Evolutionary conservation across 495 filamentous ascomycete species (phyloP).

Genomic region (Daldinia concentrica): DNA sequence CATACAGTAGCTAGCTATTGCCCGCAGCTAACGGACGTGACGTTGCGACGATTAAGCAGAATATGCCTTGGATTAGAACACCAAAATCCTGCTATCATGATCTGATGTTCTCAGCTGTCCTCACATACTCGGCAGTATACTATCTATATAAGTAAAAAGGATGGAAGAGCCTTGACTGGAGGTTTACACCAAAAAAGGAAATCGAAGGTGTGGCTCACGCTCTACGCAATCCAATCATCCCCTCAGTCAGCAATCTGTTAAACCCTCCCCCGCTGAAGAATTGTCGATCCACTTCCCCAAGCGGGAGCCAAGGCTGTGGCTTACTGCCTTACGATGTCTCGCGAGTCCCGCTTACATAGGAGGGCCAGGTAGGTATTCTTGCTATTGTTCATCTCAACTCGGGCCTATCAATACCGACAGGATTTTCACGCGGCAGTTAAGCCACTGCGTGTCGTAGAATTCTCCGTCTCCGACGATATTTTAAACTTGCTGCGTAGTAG

Average conservation of each 20-base stretch:
- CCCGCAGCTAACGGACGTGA: constrained; percentile 22
- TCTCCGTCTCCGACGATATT: neutral
- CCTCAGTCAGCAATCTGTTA: neutral
- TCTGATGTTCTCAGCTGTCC: neutral
- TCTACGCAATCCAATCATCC: constrained; percentile 15
- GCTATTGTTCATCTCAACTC: constrained; percentile 11
- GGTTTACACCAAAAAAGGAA: constrained; percentile 15
- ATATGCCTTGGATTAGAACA: constrained; percentile 12
- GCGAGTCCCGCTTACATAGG: constrained; percentile 29
- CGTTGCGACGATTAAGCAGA: constrained; percentile 18
- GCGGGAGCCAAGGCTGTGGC: constrained; percentile 31
- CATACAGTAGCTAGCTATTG: neutral
- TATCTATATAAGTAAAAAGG: neutral
- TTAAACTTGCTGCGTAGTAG: neutral
- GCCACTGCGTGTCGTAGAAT: constrained; percentile 1
- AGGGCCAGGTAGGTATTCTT: constrained; percentile 18
- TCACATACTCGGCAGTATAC: constrained; percentile 24
- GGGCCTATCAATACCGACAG: constrained; percentile 14
- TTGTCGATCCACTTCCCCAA: constrained; percentile 34
- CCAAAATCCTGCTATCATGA: neutral
- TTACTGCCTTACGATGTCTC: constrained; percentile 36
- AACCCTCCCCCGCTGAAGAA: constrained; percentile 22
- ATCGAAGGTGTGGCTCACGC: constrained; percentile 28
- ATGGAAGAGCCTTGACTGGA: constrained; percentile 6
- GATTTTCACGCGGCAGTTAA: constrained; percentile 2